These are phyloP conservation scores for Coleophoma eucalyptorum DNA, from an alignment of 2,329 filamentous ascomycete species.

Conservation along the genomic window DNA sequence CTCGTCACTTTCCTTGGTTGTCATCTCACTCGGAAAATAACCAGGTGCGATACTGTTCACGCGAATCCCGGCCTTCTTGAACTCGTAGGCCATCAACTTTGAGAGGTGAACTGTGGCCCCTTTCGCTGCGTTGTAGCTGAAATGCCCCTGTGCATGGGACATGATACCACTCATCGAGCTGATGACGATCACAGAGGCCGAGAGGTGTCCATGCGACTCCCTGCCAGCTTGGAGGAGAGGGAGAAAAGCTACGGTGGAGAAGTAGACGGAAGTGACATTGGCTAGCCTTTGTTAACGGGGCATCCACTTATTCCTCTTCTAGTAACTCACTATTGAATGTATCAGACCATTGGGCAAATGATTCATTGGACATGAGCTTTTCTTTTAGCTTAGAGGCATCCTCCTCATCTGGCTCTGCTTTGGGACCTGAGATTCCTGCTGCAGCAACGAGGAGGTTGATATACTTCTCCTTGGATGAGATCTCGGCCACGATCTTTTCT, in stretches of 20 bases:
- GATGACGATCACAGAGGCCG: conserved; percentile 22
- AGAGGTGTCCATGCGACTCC: conserved; percentile 31
- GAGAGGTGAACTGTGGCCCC: conserved; percentile 49
- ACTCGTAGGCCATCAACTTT: conserved; percentile 49
- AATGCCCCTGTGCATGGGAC: conserved; percentile 22
- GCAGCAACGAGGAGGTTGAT: conserved; percentile 54
- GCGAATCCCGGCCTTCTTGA: conserved; percentile 48
- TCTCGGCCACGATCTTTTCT: conserved; percentile 46
- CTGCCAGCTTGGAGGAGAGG: conserved; percentile 55
- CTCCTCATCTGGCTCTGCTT: conserved; percentile 31
- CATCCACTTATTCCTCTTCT: background rate
- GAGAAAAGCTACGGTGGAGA: conserved; percentile 59
- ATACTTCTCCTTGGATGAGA: conserved; percentile 50
- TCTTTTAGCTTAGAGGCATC: conserved; percentile 48
- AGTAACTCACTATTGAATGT: conserved; percentile 52
- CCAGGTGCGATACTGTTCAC: conserved; percentile 54
- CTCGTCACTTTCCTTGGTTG: conserved; percentile 39
- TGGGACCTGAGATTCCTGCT: conserved; percentile 50
- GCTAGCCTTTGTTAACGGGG: conserved; percentile 22
- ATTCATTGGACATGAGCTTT: conserved; percentile 51
- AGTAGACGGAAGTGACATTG: conserved; percentile 66
- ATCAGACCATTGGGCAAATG: conserved; percentile 63
- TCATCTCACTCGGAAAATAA: conserved; percentile 55
- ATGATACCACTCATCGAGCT: conserved; percentile 23
- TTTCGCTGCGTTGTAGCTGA: conserved; percentile 37